Base-by-base conservation (phyloP, 176 grass and related monocot genomes). In the Aegilops bicornis region DNA sequence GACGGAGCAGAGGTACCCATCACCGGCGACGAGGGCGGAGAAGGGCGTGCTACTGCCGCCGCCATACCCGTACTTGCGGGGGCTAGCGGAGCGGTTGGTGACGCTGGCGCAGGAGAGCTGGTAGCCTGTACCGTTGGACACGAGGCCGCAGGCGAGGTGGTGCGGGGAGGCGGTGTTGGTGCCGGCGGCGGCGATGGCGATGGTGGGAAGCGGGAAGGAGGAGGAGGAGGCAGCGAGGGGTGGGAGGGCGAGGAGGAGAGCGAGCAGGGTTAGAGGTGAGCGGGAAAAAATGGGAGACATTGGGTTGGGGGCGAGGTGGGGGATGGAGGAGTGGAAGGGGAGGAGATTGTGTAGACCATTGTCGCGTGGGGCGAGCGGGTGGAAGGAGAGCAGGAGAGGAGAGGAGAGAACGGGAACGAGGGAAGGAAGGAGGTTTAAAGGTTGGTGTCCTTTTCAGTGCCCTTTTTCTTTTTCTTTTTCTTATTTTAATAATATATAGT, bases 1-100 rank as follows among this genome's bases (percentile, higher is more conserved):
- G 10, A 90, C 54, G 4, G 71, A 86, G 81, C 96, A 98, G 66
- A 98, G 84, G 78, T 94, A 98, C 1, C 93, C 93, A 78, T 98
- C 83, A n/a, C 96, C 96, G 48, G 91, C 88, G 73, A 92, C 92
- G 74, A 98, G 7, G 60, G 93, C 92, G 0, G 92, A 76, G 63
- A 89, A 95, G 12, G 86, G 69, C 52, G 93, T 10, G 50, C 7
- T 25, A 2, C 40, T 37, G 71, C 71, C 82, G 54, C 29, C 14
- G 61, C 84, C 88, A 59, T 88, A 91, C 0, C 79, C 79, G 86
- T 92, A 95, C 29, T 52, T 84, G 47, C 27, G 47, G 4, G 75
- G 31, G 12, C 5, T 22, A 14, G 54, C 69, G 13, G 88, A 74
- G 43, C 74, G 61, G 58, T 87, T 86, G 15, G 70, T 2, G 17